A percentile compares a stretch with the other conserved stretches of the same genome.
Conservation (phyloP, 352 stramenopile genomes). For the Phytophthora pisi region DNA sequence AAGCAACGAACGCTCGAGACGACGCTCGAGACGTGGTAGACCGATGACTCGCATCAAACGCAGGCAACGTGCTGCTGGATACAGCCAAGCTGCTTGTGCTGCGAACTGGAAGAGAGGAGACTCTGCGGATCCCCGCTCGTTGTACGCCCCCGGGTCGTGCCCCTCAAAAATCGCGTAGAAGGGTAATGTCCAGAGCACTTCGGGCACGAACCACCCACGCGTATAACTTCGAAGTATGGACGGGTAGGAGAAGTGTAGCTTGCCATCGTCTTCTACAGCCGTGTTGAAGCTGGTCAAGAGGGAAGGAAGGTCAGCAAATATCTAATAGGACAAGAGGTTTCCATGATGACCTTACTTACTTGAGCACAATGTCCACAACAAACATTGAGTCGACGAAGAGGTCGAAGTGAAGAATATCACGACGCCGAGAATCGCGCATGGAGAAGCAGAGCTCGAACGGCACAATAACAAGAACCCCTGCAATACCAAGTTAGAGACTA, state of each 20-base stretch:
- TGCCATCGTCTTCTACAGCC: constrained; percentile 72
- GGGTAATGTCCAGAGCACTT: constrained; percentile 71
- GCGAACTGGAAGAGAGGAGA: constrained; percentile 35
- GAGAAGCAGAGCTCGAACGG: constrained; percentile 78
- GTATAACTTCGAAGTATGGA: constrained; percentile 65
- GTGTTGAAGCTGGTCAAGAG: constrained; percentile 65
- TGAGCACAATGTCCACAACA: constrained; percentile 69
- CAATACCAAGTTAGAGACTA: constrained; percentile 1
- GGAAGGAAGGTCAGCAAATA: not conserved
- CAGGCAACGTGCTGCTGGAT: constrained; percentile 53
- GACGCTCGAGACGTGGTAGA: constrained; percentile 58
- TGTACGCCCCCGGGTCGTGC: constrained; percentile 30
- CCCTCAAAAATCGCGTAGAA: constrained; percentile 64
- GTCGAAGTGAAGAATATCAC: constrained; percentile 55
- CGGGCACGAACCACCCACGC: constrained; percentile 57
- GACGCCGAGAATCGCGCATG: constrained; percentile 36
- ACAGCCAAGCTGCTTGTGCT: constrained; percentile 37
- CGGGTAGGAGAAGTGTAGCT: constrained; percentile 65
- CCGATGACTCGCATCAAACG: constrained; percentile 60
- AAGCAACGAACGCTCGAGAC: constrained; percentile 74
- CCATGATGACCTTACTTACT: constrained; percentile 38
- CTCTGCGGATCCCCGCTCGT: constrained; percentile 6
- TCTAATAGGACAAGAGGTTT: not conserved
- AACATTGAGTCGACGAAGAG: constrained; percentile 74
- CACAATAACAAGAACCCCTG: constrained; percentile 66